Conservation (phyloP, 306 rosid species). For the Luffa aegyptiaca region DNA sequence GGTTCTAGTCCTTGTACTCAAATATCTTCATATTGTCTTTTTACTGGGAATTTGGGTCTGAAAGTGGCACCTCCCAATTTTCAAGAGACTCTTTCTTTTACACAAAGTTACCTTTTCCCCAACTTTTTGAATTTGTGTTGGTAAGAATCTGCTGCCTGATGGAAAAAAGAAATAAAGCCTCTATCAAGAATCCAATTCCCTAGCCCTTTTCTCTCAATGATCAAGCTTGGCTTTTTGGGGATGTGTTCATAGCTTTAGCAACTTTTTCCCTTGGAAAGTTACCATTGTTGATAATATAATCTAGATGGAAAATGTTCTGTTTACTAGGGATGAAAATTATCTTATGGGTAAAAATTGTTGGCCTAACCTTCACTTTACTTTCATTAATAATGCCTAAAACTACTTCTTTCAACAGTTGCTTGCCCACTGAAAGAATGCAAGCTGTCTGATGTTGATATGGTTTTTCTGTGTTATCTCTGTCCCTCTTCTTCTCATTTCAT, state of each 20-base stretch:
- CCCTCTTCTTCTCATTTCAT: background rate
- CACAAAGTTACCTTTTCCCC: background rate
- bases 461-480: background rate
- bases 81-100: background rate
- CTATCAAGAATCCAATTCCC: conserved; percentile 12
- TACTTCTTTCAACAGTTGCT: background rate
- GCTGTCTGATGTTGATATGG: conserved; percentile 10
- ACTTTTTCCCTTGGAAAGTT: background rate
- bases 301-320: background rate
- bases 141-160: background rate
- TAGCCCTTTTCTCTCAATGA: conserved; percentile 6
- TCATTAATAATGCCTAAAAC: background rate
- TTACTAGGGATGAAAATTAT: background rate
- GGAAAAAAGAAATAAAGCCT: background rate
- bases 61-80: background rate
- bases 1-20: background rate
- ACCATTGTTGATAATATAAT: background rate
- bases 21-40: background rate
- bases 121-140: background rate
- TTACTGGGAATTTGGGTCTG: background rate
- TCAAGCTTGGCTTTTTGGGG: background rate
- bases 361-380: background rate
- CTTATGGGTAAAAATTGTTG: background rate
- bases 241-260: background rate
- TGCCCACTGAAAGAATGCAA: background rate